A percentile compares a stretch with the other conserved stretches of the same genome.
Evolutionary conservation across 257 asterid species (phyloP).

Genomic region (Solanum microdontum): DNA sequence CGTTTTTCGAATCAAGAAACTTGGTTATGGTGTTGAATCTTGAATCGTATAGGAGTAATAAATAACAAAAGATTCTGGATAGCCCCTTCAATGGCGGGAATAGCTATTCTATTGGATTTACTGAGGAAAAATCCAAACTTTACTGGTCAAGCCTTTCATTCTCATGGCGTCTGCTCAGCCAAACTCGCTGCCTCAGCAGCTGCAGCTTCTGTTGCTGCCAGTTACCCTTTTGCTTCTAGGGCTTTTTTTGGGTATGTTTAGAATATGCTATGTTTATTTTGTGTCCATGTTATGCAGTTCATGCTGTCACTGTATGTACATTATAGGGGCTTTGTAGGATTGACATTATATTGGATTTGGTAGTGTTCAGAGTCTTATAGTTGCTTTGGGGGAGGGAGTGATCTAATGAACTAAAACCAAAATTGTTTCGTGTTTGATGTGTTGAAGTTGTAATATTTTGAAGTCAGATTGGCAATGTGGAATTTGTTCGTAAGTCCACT

Average conservation of each 20-base stretch:
- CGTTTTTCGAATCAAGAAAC: background rate
- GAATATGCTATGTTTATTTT: background rate
- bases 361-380: background rate
- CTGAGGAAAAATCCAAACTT: slow-evolving; percentile 37
- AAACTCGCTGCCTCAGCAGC: slow-evolving; percentile 32
- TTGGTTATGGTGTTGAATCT: slow-evolving; percentile 1
- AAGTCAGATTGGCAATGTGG: background rate
- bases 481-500: background rate
- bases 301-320: background rate
- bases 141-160: slow-evolving; percentile 26
- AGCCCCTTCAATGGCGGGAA: slow-evolving; percentile 35
- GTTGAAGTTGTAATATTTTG: background rate
- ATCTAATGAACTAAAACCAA: background rate
- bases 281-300: background rate
- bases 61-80: background rate
- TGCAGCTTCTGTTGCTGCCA: slow-evolving; percentile 26
- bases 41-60: no score
- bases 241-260: slow-evolving; percentile 38
- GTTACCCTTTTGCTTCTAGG: slow-evolving; percentile 49
- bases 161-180: slow-evolving; percentile 33
- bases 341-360: background rate
- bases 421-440: background rate
- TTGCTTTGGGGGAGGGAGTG: background rate
- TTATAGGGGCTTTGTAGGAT: background rate
- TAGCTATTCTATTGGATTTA: slow-evolving; percentile 41